These are phyloP conservation scores for Actinomucor elegans DNA, from an alignment of 371 early-diverging fungal species.

Conservation along the genomic window DNA sequence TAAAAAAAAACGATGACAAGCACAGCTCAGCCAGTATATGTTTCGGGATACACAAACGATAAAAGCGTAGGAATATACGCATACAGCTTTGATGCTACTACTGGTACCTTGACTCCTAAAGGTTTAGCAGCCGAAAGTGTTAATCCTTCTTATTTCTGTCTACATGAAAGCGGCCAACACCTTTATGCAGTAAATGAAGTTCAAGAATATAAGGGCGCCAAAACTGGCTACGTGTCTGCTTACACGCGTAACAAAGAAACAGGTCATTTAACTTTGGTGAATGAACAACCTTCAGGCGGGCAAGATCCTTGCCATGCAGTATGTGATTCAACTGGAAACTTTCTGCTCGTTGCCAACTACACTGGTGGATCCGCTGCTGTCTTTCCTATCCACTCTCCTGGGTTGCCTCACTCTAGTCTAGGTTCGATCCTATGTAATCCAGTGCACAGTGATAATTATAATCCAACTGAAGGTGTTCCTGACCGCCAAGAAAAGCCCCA, in stretches of 20 bases:
- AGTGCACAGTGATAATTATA: constrained; percentile 10
- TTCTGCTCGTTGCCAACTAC: constrained; percentile 42
- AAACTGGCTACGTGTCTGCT: constrained; percentile 32
- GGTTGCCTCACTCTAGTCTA: neutral
- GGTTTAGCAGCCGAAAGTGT: constrained; percentile 24
- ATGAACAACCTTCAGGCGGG: constrained; percentile 31
- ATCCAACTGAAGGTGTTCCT: constrained; percentile 24
- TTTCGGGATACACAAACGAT: constrained; percentile 43
- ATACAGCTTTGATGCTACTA: constrained; percentile 29
- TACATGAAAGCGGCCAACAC: constrained; percentile 17
- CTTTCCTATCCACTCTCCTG: constrained; percentile 19
- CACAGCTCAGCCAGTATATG: constrained; percentile 23
- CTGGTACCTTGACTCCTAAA: constrained; percentile 24
- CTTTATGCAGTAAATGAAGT: constrained; percentile 39
- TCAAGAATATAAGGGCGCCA: constrained; percentile 14
- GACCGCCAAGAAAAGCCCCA: constrained; percentile 47
- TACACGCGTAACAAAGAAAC: constrained; percentile 24
- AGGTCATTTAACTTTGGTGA: constrained; percentile 21
- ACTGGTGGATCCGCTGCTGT: constrained; percentile 29
- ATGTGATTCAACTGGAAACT: constrained; percentile 14
- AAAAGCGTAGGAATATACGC: constrained; percentile 38
- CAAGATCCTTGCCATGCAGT: constrained; percentile 36
- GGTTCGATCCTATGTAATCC: neutral
- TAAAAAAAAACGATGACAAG: neutral
- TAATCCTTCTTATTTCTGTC: constrained; percentile 33